Evolutionary conservation across 2,329 filamentous ascomycete genomes (phyloP).

Genomic region (Leptographium wingfieldii): DNA sequence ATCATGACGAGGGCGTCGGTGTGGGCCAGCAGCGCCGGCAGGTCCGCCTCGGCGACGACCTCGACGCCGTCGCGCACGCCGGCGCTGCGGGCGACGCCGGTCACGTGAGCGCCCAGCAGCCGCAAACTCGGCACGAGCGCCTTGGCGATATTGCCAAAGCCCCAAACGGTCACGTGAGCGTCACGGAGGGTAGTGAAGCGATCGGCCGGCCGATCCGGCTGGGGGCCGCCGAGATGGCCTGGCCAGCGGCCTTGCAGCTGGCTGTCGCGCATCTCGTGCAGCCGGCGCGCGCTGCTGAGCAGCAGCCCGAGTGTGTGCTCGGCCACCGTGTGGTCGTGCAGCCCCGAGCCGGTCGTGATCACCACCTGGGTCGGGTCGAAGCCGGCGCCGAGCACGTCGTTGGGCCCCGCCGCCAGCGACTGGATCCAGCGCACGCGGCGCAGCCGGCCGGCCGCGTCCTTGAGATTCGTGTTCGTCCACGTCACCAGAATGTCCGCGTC

Average conservation of each 20-base stretch:
- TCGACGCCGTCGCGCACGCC: constrained; percentile 41
- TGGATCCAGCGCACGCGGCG: constrained; percentile 35
- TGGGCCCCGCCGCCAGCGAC: constrained; percentile 35
- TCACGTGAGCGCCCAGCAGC: constrained; percentile 41
- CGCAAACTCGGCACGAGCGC: constrained; percentile 26
- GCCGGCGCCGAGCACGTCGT: constrained; percentile 34
- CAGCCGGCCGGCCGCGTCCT: constrained; percentile 28
- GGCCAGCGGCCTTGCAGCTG: constrained; percentile 32
- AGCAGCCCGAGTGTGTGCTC: constrained; percentile 33
- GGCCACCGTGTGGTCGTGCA: constrained; percentile 35
- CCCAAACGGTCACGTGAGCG: constrained; percentile 33
- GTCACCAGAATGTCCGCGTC: constrained; percentile 34
- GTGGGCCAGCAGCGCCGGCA: constrained; percentile 25
- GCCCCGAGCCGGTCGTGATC: constrained; percentile 31
- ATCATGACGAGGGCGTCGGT: constrained; percentile 38
- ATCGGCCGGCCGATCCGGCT: constrained; percentile 16
- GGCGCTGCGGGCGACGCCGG: constrained; percentile 40
- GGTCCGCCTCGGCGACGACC: constrained; percentile 26
- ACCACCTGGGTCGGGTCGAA: constrained; percentile 24
- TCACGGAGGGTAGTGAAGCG: constrained; percentile 31
- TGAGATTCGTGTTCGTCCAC: constrained; percentile 33
- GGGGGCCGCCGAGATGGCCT: constrained; percentile 30
- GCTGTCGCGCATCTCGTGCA: constrained; percentile 32
- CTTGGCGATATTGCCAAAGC: constrained; percentile 37
- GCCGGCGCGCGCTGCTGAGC: constrained; percentile 24